phyloP scores from a whole-genome alignment of 805 yeast genomes.

The Kurtzmaniella cleridarum region DNA sequence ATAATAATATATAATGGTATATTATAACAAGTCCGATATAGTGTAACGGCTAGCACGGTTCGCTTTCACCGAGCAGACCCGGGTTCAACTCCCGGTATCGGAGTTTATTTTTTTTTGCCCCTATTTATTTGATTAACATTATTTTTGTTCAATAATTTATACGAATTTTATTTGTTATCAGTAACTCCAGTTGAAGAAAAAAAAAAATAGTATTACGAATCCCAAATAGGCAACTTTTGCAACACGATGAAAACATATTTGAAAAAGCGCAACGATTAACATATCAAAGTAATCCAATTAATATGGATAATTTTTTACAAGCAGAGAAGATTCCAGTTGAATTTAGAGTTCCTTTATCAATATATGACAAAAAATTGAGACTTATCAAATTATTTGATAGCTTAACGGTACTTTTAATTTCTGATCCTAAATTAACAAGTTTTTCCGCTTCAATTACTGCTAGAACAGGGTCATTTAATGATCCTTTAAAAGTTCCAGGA shows the following conservation, averaged over 20 bases:
- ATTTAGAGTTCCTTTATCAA: conserved; percentile 28
- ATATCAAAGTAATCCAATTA: too few relatives aligned
- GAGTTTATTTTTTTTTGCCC: conserved; percentile 29
- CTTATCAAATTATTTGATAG: conserved; percentile 61
- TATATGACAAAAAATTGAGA: conserved; percentile 36
- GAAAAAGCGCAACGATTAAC: too few relatives aligned
- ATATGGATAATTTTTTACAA: conserved; percentile 4
- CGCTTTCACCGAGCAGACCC: conserved; percentile 54
- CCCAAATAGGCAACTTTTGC: conserved; percentile 1
- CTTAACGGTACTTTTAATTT: conserved; percentile 58
- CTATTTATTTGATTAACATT: too few relatives aligned
- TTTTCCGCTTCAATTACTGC: conserved; percentile 73
- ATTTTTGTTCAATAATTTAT: too few relatives aligned
- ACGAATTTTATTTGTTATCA: too few relatives aligned
- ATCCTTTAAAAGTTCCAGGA: conserved; percentile 67
- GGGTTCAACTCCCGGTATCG: conserved; percentile 89
- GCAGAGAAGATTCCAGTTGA: conserved; percentile 9
- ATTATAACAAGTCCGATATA: conserved; percentile 36
- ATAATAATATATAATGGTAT: too few relatives aligned
- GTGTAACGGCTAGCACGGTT: conserved; percentile 52
- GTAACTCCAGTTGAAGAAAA: too few relatives aligned
- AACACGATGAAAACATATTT: neutral
- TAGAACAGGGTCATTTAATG: conserved; percentile 75
- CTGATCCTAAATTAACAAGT: conserved; percentile 62
- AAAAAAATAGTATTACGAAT: neutral